Evolutionary conservation across 2,329 filamentous ascomycete genomes (phyloP), one percentile per base, ranked within the genome.

Genomic region (Coniochaeta sp.): DNA sequence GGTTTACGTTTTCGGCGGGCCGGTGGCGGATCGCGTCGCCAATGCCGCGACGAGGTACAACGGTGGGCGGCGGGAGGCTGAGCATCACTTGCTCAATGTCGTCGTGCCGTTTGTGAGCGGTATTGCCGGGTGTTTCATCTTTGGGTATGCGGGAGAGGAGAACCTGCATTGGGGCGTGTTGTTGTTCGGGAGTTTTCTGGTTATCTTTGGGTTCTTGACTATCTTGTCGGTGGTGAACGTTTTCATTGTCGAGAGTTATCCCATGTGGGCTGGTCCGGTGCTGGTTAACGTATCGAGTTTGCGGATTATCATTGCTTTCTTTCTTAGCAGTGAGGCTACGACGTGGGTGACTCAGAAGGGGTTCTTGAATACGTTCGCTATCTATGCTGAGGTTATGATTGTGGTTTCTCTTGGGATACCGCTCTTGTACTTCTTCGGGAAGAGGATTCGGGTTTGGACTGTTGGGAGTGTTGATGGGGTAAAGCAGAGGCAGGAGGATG

Each of bases 211-310:
- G 3, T 61, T 61, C 50, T 52, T 66, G 6, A 58, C 61, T 14
- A 55, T 57, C 6, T 58, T 62, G 53, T 60, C 63, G 3, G 60
- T 60, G 24, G 53, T 62, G 48, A 64, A 61, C 54, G 66, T 67
- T 8, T 66, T 61, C 40, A 55, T 66, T 2, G 57, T 68, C 4
- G 65, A 69, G 56, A 67, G 62, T 45, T 66, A 64, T 45, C 66
- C 66, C 1, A 56, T 57, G 52, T 65, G 57, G 58, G 60, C 63
- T 2, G 65, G 65, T 2, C 62, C 65, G 3, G 63, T 66, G 3
- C 59, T 68, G 12, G 65, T 64, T 10, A 67, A 67, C 46, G 63
- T 66, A 8, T 60, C 60, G 16, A 64, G 62, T n/a, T 55, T 66
- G 38, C 59, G 63, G 7, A 57, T 66, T 31, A 55, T 67, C 32